Evolutionary conservation across 1,139 yeast genomes (phyloP).

Genomic region (Saccharomycopsis phalli): DNA sequence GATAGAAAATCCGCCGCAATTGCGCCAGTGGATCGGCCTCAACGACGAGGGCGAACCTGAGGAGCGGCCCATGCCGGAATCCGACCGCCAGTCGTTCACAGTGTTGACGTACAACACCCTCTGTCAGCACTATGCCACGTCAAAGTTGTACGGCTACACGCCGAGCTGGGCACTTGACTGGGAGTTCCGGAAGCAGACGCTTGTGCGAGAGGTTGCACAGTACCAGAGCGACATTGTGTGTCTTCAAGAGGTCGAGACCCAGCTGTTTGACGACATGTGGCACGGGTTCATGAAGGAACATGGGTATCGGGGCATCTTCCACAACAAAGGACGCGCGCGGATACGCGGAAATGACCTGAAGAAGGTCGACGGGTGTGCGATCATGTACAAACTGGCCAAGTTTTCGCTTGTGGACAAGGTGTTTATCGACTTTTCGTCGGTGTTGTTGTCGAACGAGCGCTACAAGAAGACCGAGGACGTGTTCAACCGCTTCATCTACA

Average conservation of each 20-base stretch:
- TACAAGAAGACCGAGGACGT: conserved; percentile 91
- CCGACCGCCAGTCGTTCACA: conserved; percentile 45
- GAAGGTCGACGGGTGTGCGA: conserved; percentile 96
- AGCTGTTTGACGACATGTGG: conserved; percentile 83
- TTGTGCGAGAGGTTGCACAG: conserved; percentile 62
- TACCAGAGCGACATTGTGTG: conserved; percentile 72
- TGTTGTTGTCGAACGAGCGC: conserved; percentile 81
- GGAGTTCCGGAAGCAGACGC: conserved; percentile 77
- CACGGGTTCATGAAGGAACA: conserved; percentile 57
- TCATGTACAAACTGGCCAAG: conserved; percentile 64
- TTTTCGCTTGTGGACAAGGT: conserved; percentile 67
- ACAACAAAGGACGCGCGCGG: conserved; percentile 84
- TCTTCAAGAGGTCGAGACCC: conserved; percentile 91
- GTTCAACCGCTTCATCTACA: conserved; percentile 91
- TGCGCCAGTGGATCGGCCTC: conserved; percentile 70
- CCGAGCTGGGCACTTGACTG: conserved; percentile 96
- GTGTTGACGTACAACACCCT: conserved; percentile 81
- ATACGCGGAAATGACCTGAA: conserved; percentile 45
- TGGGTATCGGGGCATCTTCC: conserved; percentile 78
- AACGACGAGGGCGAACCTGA: conserved; percentile 63
- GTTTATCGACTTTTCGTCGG: conserved; percentile 76
- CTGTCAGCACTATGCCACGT: conserved; percentile 93
- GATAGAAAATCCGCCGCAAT: conserved; percentile 1
- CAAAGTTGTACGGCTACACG: conserved; percentile 85
- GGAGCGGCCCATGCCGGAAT: conserved; percentile 24